Evolutionary conservation across 2,329 filamentous ascomycete species (phyloP), one percentile per base, ranked within the genome.

Genomic region (Talaromyces atroroseus): DNA sequence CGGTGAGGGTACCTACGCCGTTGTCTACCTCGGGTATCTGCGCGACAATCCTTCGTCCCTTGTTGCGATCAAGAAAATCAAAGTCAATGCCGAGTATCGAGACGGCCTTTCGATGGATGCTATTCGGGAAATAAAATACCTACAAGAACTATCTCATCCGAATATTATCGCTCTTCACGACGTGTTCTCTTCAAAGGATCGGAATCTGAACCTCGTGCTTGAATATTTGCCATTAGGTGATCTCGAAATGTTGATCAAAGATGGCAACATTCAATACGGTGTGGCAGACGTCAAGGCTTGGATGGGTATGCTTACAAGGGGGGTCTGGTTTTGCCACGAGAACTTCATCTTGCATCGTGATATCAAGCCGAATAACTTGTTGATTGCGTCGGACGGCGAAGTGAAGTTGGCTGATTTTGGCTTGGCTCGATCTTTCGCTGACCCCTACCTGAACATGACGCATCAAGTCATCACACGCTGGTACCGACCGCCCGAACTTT

Each of bases 361-460:
- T 78, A 97, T 99, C 79, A 99, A 99, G 76, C 92, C 92, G 49
- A 97, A 97, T 82, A 99, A 99, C 77, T 78, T 97, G 74, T 81
- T 99, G 58, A 95, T 99, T 65, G 91, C 91, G 21, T 88, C 90
- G 44, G 89, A 96, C 69, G 92, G 94, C 49, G 89, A 92, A 67
- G 85, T 99, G 68, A 97, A 97, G 72, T 83, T 99, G 51, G 94
- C 92, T 36, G 94, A 99, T 87, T 99, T 99, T 66, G 94, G 94
- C 80, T 85, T 99, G 34, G 94, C 94, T 5, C 81, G 94, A 60
- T 84, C 82, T 59, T 96, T 96, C 71, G 87, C 90, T 7, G 94
- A 99, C 71, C 92, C 94, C 0, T 89, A 91, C 66, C 79, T 84
- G 55, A 81, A 82, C 64, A 99, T 99, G 94, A 96, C 92, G 1